Evolutionary conservation across 148 eudicot genomes (phyloP), one percentile per base, ranked within the genome.

Genomic region (Vaccinium corymbosum): DNA sequence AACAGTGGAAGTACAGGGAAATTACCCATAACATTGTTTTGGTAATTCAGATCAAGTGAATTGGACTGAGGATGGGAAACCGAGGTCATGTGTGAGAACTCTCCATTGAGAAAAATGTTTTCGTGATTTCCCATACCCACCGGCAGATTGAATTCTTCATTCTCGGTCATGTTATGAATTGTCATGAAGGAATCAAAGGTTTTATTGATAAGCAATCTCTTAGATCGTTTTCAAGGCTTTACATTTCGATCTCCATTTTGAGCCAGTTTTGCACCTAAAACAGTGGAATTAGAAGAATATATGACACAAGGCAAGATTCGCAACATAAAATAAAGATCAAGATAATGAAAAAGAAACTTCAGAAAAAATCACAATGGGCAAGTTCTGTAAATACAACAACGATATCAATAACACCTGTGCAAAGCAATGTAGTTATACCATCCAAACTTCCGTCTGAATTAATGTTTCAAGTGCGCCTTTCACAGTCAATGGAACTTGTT

Each of bases 1-100:
- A 83, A 50, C 61, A 86, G 79, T 7, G 90, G 76, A 80, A 87
- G 90, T 15, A 74, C 71, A 20, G 97, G 95, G 79, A 90, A 86
- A 42, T 89, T 92, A 64, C 82, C 70, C 86, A 90, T 89, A 20
- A 83, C 48, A 22, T 90, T 86, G 81, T 87, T 87, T 70, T 83
- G 91, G 82, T 78, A 66, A 76, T 87, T 86, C 51, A 75, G 66
- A 80, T 81, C 89, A 81, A 80, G 68, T 52, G 82, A 86, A 74
- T 80, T 77, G 20, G 92, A 35, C 50, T 85, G 90, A 48, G 82
- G 73, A 76, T 48, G 81, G 10, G 91, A 83, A 61, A 85, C 82
- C 19, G 91, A 71, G 50, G 87, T 73, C 70, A 84, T 6, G 61
- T 84, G 85, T 53, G 89, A 72, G 68, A 89, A 76, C 49, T 83